Evolutionary conservation across 352 stramenopile genomes (phyloP).

Genomic region (Peronosclerospora sorghi): DNA sequence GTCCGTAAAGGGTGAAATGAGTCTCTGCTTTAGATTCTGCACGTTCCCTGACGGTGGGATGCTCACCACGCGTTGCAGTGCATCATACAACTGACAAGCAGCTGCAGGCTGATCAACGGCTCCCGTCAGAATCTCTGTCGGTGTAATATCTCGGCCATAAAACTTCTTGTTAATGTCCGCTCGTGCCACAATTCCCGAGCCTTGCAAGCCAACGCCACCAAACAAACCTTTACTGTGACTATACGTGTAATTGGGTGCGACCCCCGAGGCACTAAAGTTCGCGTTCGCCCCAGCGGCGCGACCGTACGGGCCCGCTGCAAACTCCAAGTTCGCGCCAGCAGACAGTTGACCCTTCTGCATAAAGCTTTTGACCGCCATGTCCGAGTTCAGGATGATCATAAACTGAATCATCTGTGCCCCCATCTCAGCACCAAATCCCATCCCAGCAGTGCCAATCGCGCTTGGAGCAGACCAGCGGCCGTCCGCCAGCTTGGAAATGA

Average conservation of each 20-base stretch:
- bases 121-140: slow-evolving; percentile 74
- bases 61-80: slow-evolving; percentile 59
- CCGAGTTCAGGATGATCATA: slow-evolving; percentile 90
- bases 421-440: slow-evolving; percentile 76
- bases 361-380: slow-evolving; percentile 86
- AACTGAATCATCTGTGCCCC: slow-evolving; percentile 80
- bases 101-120: slow-evolving; percentile 70
- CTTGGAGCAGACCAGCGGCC: slow-evolving; percentile 92
- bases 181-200: slow-evolving; percentile 66
- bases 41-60: slow-evolving; percentile 53
- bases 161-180: slow-evolving; percentile 83
- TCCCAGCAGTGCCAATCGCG: slow-evolving; percentile 87
- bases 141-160: slow-evolving; percentile 78
- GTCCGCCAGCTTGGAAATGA: slow-evolving; percentile 89
- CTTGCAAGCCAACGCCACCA: slow-evolving; percentile 70
- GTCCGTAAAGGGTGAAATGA: slow-evolving; percentile 58
- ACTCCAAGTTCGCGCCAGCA: slow-evolving; percentile 73
- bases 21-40: slow-evolving; percentile 43
- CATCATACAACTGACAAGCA: slow-evolving; percentile 75
- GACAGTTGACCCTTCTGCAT: slow-evolving; percentile 79
- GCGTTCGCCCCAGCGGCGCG: slow-evolving; percentile 63
- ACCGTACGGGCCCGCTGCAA: slow-evolving; percentile 70
- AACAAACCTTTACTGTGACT: slow-evolving; percentile 82
- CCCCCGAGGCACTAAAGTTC: slow-evolving; percentile 60
- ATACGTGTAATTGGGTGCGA: slow-evolving; percentile 84